Conservation (phyloP, 2,329 filamentous ascomycete genomes). For the Lecanosticta acicola region DNA sequence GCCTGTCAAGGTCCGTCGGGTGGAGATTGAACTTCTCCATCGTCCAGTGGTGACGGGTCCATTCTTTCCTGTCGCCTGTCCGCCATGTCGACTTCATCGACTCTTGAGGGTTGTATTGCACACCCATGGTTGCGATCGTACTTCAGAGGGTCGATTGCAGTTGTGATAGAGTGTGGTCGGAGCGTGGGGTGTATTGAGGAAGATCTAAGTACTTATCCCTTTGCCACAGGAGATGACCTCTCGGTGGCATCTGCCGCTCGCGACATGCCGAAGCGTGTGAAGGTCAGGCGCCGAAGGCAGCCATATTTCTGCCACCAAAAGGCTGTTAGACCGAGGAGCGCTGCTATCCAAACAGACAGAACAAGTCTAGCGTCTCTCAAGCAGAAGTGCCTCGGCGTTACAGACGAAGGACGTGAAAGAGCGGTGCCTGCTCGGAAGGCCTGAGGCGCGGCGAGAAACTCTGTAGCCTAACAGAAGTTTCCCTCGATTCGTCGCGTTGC, state of each 20-base stretch:
- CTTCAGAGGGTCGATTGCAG: no score
- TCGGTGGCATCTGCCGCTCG: neutral
- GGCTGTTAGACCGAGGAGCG: neutral
- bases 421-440: neutral
- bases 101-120: no score
- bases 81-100: conserved; percentile 24
- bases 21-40: conserved; percentile 16
- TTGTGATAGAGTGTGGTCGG: neutral
- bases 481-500: neutral
- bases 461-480: neutral
- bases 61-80: conserved; percentile 9
- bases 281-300: neutral
- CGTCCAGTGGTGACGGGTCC: conserved; percentile 14
- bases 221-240: neutral
- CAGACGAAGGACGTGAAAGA: no score
- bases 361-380: neutral
- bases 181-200: neutral
- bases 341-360: neutral
- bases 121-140: neutral
- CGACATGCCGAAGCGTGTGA: neutral
- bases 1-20: conserved; percentile 23
- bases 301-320: neutral
- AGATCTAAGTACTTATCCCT: neutral
- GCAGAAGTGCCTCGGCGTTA: neutral
- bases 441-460: neutral